A percentile compares a stretch with the other conserved stretches of the same genome.
These are phyloP conservation scores for Rubus parviflorus DNA, from an alignment of 306 rosid genomes.

Conservation along the genomic window DNA sequence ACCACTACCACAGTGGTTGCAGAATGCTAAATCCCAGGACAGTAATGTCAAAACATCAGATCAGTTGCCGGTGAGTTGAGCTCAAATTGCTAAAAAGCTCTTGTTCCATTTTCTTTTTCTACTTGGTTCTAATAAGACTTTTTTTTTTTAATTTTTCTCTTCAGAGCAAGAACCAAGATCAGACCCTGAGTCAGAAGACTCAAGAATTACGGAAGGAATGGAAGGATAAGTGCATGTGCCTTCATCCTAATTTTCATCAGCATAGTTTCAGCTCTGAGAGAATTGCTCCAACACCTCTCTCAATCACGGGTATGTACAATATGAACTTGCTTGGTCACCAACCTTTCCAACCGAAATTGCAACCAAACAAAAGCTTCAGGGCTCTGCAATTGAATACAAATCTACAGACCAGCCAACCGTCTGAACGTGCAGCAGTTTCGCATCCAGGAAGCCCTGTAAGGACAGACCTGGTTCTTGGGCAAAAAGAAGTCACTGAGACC, in stretches of 20 bases:
- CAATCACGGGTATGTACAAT: slow-evolving; percentile 55
- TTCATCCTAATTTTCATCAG: slow-evolving; percentile 79
- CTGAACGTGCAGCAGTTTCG: slow-evolving; percentile 32
- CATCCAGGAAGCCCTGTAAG: slow-evolving; percentile 57
- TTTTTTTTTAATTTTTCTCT: slow-evolving; percentile 20
- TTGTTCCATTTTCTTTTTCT: neutral
- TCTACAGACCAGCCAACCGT: slow-evolving; percentile 39
- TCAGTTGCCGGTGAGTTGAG: slow-evolving; percentile 53
- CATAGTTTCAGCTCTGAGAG: slow-evolving; percentile 55
- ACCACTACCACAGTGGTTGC: slow-evolving; percentile 86
- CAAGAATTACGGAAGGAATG: slow-evolving; percentile 80
- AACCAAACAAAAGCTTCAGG: slow-evolving; percentile 58
- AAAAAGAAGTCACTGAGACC: slow-evolving; percentile 42
- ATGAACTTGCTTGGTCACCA: slow-evolving; percentile 53
- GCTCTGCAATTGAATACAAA: slow-evolving; percentile 60
- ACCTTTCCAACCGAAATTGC: slow-evolving; percentile 60
- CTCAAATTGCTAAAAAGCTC: slow-evolving; percentile 12
- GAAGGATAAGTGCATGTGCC: slow-evolving; percentile 63
- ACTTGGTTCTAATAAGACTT: neutral
- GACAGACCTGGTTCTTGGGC: slow-evolving; percentile 81
- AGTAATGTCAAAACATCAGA: slow-evolving; percentile 45
- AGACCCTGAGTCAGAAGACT: slow-evolving; percentile 51
- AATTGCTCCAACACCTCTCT: slow-evolving; percentile 47
- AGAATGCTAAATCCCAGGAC: slow-evolving; percentile 56
- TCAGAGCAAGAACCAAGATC: slow-evolving; percentile 51